Evolutionary conservation across 176 grass and related monocot genomes (phyloP).

Genomic region (Typha latifolia): DNA sequence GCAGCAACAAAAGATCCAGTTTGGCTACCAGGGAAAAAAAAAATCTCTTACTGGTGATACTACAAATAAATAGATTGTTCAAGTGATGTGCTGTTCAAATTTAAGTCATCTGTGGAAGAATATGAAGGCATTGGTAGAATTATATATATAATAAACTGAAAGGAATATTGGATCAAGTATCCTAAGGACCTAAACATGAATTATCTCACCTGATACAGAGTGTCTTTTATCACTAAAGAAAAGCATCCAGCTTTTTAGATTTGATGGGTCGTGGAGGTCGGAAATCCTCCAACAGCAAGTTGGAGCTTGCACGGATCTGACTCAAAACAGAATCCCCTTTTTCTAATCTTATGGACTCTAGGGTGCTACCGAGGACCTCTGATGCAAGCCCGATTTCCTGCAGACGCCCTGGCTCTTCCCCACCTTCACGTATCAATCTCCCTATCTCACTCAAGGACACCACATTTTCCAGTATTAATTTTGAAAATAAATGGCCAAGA

Average conservation of each 20-base stretch:
- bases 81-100: neutral
- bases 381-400: conserved; percentile 52
- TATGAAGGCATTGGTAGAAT: conserved; percentile 1
- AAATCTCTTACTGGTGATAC: neutral
- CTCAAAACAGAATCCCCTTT: conserved; percentile 73
- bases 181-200: conserved; percentile 4
- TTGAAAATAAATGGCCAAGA: conserved; percentile 66
- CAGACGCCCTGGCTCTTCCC: conserved; percentile 58
- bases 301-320: conserved; percentile 48
- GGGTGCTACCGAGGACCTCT: conserved; percentile 53
- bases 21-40: neutral
- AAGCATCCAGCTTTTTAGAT: conserved; percentile 54
- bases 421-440: conserved; percentile 63
- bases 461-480: conserved; percentile 52
- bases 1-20: neutral
- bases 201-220: conserved; percentile 35
- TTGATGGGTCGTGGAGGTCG: conserved; percentile 37
- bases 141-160: conserved; percentile 3
- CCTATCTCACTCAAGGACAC: conserved; percentile 55
- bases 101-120: neutral
- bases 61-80: neutral
- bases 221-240: conserved; percentile 38
- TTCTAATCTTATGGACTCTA: conserved; percentile 49
- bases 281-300: conserved; percentile 69
- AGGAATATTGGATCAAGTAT: conserved; percentile 8